Percentiles rank a stretch among this genome's conserved stretches.
Conservation (phyloP, 2,329 filamentous ascomycete genomes). For the Aspergillus terreus region DNA sequence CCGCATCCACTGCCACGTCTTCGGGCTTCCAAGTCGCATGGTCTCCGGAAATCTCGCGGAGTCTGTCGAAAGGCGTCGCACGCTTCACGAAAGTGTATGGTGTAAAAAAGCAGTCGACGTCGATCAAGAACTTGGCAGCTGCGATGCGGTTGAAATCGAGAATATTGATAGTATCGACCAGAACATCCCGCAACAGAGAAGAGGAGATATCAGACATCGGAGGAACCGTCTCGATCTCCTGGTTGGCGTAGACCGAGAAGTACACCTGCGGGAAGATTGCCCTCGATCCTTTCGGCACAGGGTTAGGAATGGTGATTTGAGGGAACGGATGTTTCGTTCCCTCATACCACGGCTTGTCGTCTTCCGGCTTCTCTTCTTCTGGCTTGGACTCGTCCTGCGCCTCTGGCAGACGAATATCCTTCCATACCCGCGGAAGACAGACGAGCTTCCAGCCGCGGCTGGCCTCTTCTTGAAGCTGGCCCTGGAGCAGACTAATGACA, state of each 20-base stretch:
- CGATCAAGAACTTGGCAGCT: slow-evolving; percentile 83
- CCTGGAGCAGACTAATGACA: slow-evolving; percentile 76
- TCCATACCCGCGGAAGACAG: slow-evolving; percentile 58
- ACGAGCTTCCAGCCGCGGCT: slow-evolving; percentile 69
- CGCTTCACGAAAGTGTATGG: slow-evolving; percentile 88
- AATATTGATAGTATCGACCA: slow-evolving; percentile 90
- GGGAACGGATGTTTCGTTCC: slow-evolving; percentile 74
- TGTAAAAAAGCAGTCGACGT: slow-evolving; percentile 91
- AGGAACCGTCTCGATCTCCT: slow-evolving; percentile 87
- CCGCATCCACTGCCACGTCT: slow-evolving; percentile 93
- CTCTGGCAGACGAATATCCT: slow-evolving; percentile 30
- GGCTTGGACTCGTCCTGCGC: slow-evolving; percentile 50
- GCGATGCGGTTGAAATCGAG: slow-evolving; percentile 88
- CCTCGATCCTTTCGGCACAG: slow-evolving; percentile 68
- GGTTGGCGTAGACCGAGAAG: slow-evolving; percentile 84
- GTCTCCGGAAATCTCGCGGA: slow-evolving; percentile 62
- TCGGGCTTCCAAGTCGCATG: slow-evolving; percentile 92
- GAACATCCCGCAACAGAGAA: slow-evolving; percentile 76
- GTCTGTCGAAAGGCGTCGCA: slow-evolving; percentile 85
- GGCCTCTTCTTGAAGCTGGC: slow-evolving; percentile 76
- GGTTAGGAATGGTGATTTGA: slow-evolving; percentile 67
- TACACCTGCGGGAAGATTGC: slow-evolving; percentile 89
- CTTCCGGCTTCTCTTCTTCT: slow-evolving; percentile 32
- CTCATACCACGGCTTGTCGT: slow-evolving; percentile 57
- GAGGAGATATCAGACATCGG: slow-evolving; percentile 70